Conservation (phyloP, 805 yeast genomes). For the Kazachstania viticola region DNA sequence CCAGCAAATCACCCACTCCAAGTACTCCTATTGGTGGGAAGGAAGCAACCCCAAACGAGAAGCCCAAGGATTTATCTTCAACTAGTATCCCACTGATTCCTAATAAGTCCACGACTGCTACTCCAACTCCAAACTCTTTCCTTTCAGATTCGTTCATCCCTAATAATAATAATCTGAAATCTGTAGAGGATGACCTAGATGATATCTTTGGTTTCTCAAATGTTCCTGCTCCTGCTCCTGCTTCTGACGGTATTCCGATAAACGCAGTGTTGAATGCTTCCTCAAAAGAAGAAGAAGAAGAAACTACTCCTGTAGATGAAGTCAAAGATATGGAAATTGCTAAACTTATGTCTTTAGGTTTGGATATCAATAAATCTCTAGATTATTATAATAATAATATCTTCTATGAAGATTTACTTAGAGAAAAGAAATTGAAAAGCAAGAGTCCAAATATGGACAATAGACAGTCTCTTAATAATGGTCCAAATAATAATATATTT, state of each 20-base stretch:
- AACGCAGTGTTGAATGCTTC: neutral
- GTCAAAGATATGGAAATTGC: conserved; percentile 27
- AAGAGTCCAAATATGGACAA: conserved; percentile 1
- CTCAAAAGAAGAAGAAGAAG: neutral
- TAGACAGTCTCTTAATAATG: conserved; percentile 2
- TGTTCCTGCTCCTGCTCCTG: neutral
- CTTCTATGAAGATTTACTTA: conserved; percentile 14
- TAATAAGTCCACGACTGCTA: neutral
- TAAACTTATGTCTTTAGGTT: conserved; percentile 23
- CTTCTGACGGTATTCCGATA: neutral
- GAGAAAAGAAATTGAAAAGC: conserved; percentile 1
- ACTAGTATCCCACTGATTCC: neutral
- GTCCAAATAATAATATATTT: conserved; percentile 5
- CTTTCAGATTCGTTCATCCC: neutral
- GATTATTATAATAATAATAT: conserved; percentile 16
- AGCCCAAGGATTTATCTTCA: neutral
- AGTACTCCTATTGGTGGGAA: neutral
- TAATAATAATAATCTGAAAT: neutral
- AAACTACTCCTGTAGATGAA: conserved; percentile 17
- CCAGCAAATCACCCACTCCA: neutral
- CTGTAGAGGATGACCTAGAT: conserved; percentile 13
- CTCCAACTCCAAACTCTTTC: neutral
- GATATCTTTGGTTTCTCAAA: conserved; percentile 11
- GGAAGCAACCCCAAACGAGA: neutral
- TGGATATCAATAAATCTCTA: conserved; percentile 14